phyloP scores from a whole-genome alignment of 1,284 basidiomycete species.

The Tilletiopsis washingtonensis region DNA sequence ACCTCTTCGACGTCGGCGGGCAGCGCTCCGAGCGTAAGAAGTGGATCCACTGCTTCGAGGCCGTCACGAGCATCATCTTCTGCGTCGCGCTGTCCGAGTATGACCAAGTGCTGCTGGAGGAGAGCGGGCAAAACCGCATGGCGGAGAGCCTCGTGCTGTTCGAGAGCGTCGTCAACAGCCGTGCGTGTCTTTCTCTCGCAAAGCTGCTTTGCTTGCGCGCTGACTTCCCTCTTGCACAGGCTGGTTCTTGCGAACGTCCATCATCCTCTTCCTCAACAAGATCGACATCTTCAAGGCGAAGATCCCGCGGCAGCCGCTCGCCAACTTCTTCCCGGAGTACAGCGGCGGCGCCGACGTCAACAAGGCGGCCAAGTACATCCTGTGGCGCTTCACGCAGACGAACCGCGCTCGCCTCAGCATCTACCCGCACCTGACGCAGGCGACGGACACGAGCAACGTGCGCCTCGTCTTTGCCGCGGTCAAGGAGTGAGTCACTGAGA shows the following conservation, averaged over 20 bases:
- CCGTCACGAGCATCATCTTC: slow-evolving; percentile 42
- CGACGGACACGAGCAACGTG: slow-evolving; percentile 60
- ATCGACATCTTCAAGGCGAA: slow-evolving; percentile 93
- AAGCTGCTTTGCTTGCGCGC: neutral
- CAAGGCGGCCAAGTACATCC: slow-evolving; percentile 94
- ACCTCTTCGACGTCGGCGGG: slow-evolving; percentile 44
- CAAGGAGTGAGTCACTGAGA: slow-evolving; percentile 58
- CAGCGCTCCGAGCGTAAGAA: slow-evolving; percentile 43
- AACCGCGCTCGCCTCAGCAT: slow-evolving; percentile 56
- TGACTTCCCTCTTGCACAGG: slow-evolving; percentile 54
- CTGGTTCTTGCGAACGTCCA: slow-evolving; percentile 88
- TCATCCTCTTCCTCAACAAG: slow-evolving; percentile 76
- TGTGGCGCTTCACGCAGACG: slow-evolving; percentile 94
- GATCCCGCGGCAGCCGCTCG: slow-evolving; percentile 65
- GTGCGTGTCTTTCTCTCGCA: slow-evolving; percentile 12
- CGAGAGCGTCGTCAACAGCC: slow-evolving; percentile 80
- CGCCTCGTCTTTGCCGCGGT: slow-evolving; percentile 90
- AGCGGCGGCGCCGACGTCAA: slow-evolving; percentile 83
- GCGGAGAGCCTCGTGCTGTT: slow-evolving; percentile 85
- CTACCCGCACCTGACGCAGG: slow-evolving; percentile 53
- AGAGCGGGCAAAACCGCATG: slow-evolving; percentile 71
- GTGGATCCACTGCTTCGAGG: slow-evolving; percentile 47
- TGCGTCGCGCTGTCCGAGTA: slow-evolving; percentile 46
- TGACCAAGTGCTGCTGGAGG: slow-evolving; percentile 36
- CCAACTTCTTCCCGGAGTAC: slow-evolving; percentile 88